These are phyloP conservation scores for Didymella pomorum DNA, from an alignment of 2,329 filamentous ascomycete species.

Conservation along the genomic window DNA sequence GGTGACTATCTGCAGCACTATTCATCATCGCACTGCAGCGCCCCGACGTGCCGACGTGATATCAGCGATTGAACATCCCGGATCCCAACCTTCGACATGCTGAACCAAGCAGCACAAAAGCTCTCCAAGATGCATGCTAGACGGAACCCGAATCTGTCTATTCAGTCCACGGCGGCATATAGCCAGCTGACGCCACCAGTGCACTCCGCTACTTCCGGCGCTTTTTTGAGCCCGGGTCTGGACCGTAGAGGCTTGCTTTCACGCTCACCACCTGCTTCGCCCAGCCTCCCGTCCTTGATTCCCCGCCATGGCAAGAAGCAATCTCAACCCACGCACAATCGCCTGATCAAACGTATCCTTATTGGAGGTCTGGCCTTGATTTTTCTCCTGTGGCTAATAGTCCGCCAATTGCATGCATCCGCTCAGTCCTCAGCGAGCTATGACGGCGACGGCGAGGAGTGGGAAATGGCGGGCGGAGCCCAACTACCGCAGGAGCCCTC, in stretches of 20 bases:
- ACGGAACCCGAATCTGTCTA: constrained; percentile 57
- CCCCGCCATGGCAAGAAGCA: constrained; percentile 70
- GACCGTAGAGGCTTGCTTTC: constrained; percentile 66
- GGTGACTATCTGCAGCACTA: constrained; percentile 26
- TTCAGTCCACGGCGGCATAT: constrained; percentile 52
- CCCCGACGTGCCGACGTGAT: constrained; percentile 15
- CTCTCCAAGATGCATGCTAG: constrained; percentile 56
- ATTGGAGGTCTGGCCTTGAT: constrained; percentile 60
- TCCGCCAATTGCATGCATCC: constrained; percentile 38
- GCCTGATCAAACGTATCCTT: constrained; percentile 64
- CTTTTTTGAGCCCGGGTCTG: constrained; percentile 47
- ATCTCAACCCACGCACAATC: constrained; percentile 61
- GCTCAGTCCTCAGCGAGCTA: constrained; percentile 26
- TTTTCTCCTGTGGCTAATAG: constrained; percentile 61
- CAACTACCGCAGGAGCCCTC: constrained; percentile 75
- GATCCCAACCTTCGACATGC: constrained; percentile 37
- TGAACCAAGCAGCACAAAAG: constrained; percentile 47
- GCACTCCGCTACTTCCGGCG: constrained; percentile 45
- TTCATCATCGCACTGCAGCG: constrained; percentile 24
- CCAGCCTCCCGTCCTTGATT: constrained; percentile 72
- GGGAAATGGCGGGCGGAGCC: constrained; percentile 72
- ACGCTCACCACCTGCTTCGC: constrained; percentile 74
- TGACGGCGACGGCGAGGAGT: constrained; percentile 54
- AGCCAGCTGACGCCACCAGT: constrained; percentile 43
- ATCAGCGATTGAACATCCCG: constrained; percentile 8